A percentile compares a stretch with the other conserved stretches of the same genome.
These are phyloP conservation scores for Halophytophthora batemanensis DNA, from an alignment of 352 stramenopile species.

Conservation along the genomic window DNA sequence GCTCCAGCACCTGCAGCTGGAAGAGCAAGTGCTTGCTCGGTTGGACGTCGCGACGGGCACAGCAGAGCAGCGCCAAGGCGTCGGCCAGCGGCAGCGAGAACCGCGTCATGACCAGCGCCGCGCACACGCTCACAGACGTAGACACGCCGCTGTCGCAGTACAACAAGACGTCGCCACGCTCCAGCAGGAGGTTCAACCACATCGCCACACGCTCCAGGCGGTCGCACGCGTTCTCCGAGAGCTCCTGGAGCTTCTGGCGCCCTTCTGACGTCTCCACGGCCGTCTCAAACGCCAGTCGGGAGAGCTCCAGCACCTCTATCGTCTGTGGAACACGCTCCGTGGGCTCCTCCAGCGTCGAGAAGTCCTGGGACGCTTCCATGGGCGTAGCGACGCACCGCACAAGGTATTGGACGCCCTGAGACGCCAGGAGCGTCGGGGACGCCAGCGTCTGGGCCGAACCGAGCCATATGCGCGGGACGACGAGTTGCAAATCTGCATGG, in stretches of 20 bases:
- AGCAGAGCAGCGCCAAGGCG: slow-evolving; percentile 13
- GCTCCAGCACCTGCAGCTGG: slow-evolving; percentile 9
- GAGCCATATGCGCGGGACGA: slow-evolving; percentile 32
- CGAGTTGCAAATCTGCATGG: slow-evolving; percentile 30
- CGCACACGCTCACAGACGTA: slow-evolving; percentile 24
- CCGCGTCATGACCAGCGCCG: slow-evolving; percentile 35
- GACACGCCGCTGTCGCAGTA: slow-evolving; percentile 32
- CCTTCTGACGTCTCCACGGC: no score
- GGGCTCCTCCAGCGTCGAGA: neutral
- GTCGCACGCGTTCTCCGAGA: no score
- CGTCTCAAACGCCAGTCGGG: no score
- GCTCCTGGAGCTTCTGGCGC: no score
- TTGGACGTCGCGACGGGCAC: slow-evolving; percentile 9
- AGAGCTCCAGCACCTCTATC: no score
- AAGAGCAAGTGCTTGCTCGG: slow-evolving; percentile 10
- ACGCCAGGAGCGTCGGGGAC: slow-evolving; percentile 5
- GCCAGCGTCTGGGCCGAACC: slow-evolving; percentile 24
- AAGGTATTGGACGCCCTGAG: slow-evolving; percentile 6
- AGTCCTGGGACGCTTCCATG: no score
- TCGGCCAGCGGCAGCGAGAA: slow-evolving; percentile 24
- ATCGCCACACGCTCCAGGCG: no score
- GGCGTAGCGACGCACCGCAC: slow-evolving; percentile 12
- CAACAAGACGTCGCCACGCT: slow-evolving; percentile 18
- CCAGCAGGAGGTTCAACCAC: neutral
- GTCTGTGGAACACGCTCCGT: neutral